These are phyloP conservation scores for Priceomyces carsonii DNA, from an alignment of 805 yeast genomes.

Conservation along the genomic window DNA sequence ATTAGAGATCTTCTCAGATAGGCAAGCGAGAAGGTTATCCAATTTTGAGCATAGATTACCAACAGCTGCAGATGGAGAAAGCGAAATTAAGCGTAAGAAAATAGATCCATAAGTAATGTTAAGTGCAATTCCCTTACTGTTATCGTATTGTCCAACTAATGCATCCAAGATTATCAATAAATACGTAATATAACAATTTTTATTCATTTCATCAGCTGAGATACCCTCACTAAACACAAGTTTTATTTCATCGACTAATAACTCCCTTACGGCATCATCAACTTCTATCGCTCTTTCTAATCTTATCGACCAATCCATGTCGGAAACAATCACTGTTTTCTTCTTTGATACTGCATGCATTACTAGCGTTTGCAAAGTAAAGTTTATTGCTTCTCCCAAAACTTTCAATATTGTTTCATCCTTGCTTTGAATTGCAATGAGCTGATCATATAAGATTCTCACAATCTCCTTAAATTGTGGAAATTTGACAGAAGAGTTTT, in stretches of 20 bases:
- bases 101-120: constrained; percentile 36
- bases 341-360: constrained; percentile 61
- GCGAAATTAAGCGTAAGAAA: constrained; percentile 31
- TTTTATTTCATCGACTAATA: constrained; percentile 21
- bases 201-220: constrained; percentile 15
- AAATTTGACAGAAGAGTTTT: constrained; percentile 41
- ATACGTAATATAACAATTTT: constrained; percentile 19
- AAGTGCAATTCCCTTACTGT: constrained; percentile 12
- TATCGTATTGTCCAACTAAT: constrained; percentile 21
- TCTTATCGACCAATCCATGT: constrained; percentile 73
- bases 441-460: constrained; percentile 16
- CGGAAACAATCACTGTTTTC: constrained; percentile 58
- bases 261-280: constrained; percentile 51
- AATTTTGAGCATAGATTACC: constrained; percentile 17
- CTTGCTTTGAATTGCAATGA: constrained; percentile 20
- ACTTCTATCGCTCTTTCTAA: constrained; percentile 66
- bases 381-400: constrained; percentile 47
- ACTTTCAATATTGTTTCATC: constrained; percentile 29
- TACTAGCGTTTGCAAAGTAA: constrained; percentile 58
- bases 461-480: constrained; percentile 55
- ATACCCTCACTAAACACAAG: constrained; percentile 15
- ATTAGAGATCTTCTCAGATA: constrained; percentile 19
- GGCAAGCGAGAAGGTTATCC: constrained; percentile 22
- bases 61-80: constrained; percentile 28
- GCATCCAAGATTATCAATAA: constrained; percentile 40